These are phyloP conservation scores for Xylaria curta DNA, from an alignment of 495 filamentous ascomycete species.

Conservation along the genomic window DNA sequence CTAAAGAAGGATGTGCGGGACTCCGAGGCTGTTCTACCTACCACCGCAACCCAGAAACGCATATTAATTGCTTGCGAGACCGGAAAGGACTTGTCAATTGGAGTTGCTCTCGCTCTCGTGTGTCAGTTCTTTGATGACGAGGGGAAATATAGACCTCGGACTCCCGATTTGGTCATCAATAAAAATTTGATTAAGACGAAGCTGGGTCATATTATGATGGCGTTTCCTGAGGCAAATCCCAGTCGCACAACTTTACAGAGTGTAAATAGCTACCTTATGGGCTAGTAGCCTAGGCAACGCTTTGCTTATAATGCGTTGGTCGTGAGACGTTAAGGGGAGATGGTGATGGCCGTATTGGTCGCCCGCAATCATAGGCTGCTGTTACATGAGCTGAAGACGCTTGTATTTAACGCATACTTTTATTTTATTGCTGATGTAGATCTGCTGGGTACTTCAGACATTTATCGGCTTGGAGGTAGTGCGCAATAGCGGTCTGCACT, in stretches of 20 bases:
- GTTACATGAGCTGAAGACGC: background rate
- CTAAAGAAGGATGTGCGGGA: constrained; percentile 23
- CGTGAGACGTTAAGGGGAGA: background rate
- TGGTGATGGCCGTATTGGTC: background rate
- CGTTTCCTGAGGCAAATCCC: constrained; percentile 77
- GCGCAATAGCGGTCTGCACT: too few relatives aligned
- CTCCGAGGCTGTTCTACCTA: background rate
- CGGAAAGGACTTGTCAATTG: constrained; percentile 51
- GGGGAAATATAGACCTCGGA: constrained; percentile 35
- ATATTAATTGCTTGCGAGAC: constrained; percentile 50
- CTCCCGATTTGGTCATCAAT: constrained; percentile 53
- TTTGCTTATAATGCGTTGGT: background rate
- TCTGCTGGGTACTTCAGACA: background rate
- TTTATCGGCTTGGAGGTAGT: background rate
- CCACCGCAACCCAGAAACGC: background rate
- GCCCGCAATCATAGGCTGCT: background rate
- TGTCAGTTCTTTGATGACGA: constrained; percentile 50
- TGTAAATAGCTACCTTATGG: constrained; percentile 88
- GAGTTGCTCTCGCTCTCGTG: constrained; percentile 56
- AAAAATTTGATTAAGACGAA: constrained; percentile 79
- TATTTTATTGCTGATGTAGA: background rate
- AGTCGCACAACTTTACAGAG: constrained; percentile 81
- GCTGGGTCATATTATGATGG: constrained; percentile 78
- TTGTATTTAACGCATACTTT: background rate
- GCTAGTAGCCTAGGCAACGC: constrained; percentile 31